phyloP scores from a whole-genome alignment of 306 rosid genomes.

The Castanea mollissima region DNA sequence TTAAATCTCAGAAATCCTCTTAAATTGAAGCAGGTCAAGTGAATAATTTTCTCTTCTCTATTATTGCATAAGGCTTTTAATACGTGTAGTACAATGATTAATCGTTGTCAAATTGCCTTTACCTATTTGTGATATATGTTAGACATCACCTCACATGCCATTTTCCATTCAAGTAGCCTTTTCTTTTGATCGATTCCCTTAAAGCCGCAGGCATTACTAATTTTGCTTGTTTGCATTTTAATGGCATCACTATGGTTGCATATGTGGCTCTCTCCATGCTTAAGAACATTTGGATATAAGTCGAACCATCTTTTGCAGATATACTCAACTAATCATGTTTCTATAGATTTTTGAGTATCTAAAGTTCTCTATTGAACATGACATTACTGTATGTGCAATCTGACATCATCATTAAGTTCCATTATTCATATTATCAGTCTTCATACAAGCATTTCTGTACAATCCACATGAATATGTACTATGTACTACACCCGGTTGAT shows the following conservation, averaged over 20 bases:
- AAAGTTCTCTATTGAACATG: constrained; percentile 1
- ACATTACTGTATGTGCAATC: neutral
- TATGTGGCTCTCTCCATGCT: too few species aligned
- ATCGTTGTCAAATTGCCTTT: constrained; percentile 3
- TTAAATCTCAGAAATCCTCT: constrained; percentile 9
- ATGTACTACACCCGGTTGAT: neutral
- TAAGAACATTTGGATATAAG: too few species aligned
- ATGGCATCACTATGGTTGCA: neutral
- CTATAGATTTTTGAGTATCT: neutral
- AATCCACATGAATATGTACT: constrained; percentile 16
- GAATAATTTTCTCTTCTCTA: constrained; percentile 1
- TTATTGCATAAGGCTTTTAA: constrained; percentile 15
- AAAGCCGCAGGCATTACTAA: constrained; percentile 1
- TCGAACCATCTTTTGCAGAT: neutral
- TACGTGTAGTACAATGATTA: neutral
- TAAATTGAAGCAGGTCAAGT: neutral
- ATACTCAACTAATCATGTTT: neutral
- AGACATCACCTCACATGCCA: neutral
- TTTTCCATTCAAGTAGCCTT: neutral
- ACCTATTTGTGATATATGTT: neutral
- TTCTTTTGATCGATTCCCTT: constrained; percentile 1
- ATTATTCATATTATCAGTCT: neutral
- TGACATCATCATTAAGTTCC: constrained; percentile 14
- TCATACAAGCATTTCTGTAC: constrained; percentile 12
- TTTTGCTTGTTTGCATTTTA: neutral